Conservation (phyloP, 805 yeast genomes). For the Ascoidea tarda region DNA sequence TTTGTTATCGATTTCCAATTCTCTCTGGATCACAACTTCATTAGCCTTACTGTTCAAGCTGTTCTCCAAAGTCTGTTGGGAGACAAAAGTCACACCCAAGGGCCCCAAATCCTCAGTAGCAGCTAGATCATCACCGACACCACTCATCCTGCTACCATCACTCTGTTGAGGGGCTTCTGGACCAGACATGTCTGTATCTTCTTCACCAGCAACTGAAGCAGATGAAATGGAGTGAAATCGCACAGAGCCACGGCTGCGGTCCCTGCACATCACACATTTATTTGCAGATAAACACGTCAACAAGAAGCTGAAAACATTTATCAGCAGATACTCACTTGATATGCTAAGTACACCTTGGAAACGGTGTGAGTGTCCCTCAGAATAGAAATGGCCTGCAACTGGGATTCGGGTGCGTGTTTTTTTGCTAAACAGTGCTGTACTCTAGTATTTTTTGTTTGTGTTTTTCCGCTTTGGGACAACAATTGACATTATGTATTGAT, state of each 20-base stretch:
- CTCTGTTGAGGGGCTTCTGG: not conserved
- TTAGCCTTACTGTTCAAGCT: constrained; percentile 60
- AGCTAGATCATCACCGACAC: not conserved
- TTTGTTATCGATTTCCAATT: constrained; percentile 58
- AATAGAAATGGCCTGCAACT: no score
- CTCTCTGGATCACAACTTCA: constrained; percentile 41
- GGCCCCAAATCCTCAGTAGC: constrained; percentile 17
- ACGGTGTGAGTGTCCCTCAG: no score
- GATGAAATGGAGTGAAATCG: no score
- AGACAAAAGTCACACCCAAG: constrained; percentile 48
- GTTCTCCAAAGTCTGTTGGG: constrained; percentile 70
- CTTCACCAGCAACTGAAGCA: no score
- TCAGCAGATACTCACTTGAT: no score
- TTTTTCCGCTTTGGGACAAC: no score
- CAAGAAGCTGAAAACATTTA: no score
- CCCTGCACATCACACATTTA: not conserved
- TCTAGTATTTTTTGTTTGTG: no score
- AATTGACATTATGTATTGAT: no score
- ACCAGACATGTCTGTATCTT: not conserved
- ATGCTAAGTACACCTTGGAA: no score
- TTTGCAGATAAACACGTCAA: not conserved
- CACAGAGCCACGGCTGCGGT: not conserved
- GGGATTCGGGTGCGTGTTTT: no score
- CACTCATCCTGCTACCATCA: not conserved
- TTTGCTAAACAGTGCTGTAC: no score